These are phyloP conservation scores for Linaria vulgaris DNA, from an alignment of 257 asterid genomes.

Conservation along the genomic window DNA sequence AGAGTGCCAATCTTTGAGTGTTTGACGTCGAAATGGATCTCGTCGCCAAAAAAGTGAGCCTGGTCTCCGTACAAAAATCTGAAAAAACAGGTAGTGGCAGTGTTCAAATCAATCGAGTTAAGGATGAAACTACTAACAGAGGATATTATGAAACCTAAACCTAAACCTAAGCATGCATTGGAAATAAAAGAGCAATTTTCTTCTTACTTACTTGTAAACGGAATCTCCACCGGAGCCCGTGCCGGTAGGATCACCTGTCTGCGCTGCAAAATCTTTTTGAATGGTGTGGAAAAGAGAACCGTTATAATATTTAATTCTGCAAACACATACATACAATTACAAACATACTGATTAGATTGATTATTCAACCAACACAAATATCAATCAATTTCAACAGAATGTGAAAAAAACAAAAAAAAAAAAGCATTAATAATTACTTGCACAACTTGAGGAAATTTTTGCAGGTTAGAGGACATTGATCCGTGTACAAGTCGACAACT, in stretches of 20 bases:
- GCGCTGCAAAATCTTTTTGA: slow-evolving; percentile 91
- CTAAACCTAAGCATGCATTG: too few relatives aligned
- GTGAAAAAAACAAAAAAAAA: too few relatives aligned
- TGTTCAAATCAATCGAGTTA: too few relatives aligned
- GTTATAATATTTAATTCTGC: slow-evolving; percentile 89
- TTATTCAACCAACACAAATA: too few relatives aligned
- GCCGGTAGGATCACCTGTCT: slow-evolving; percentile 98
- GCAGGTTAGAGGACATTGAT: slow-evolving; percentile 91
- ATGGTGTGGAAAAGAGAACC: slow-evolving; percentile 93
- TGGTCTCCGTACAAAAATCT: slow-evolving; percentile 93
- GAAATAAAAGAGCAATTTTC: too few relatives aligned
- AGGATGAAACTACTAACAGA: too few relatives aligned
- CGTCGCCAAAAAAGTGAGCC: slow-evolving; percentile 96
- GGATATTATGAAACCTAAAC: too few relatives aligned
- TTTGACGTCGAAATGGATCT: slow-evolving; percentile 87
- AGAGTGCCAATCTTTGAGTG: slow-evolving; percentile 81
- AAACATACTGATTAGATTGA: too few relatives aligned
- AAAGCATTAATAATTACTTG: slow-evolving; percentile 50
- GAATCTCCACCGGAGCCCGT: slow-evolving; percentile 97
- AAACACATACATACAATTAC: too few relatives aligned
- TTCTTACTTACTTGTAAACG: slow-evolving; percentile 83
- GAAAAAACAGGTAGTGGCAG: slow-evolving; percentile 29
- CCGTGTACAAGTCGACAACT: slow-evolving; percentile 75
- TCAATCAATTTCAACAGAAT: too few relatives aligned
- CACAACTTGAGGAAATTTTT: slow-evolving; percentile 90